These are phyloP conservation scores for Hypericum perforatum DNA, from an alignment of 345 rosid genomes.

Conservation along the genomic window DNA sequence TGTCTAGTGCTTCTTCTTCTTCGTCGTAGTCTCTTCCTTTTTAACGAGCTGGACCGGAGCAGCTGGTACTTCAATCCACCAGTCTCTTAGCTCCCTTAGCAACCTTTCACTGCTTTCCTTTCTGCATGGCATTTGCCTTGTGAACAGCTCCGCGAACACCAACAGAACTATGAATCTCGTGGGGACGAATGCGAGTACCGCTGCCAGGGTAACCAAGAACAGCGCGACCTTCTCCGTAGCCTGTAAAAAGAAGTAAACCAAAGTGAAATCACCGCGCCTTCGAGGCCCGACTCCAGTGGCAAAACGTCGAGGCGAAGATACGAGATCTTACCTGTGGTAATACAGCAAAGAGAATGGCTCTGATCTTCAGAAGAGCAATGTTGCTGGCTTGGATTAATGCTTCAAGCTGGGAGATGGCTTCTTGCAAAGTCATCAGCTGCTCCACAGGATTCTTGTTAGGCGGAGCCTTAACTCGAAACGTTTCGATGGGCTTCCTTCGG, in stretches of 20 bases:
- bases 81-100: conserved; percentile 68
- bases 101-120: conserved; percentile 60
- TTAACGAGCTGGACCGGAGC: conserved; percentile 69
- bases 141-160: conserved; percentile 59
- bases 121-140: conserved; percentile 63
- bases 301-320: background rate
- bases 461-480: conserved; percentile 54
- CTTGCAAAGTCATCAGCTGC: conserved; percentile 76
- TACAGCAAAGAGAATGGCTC: conserved; percentile 74
- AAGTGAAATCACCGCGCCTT: background rate
- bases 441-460: conserved; percentile 79
- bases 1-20: conserved; percentile 19
- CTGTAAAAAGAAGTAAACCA: conserved; percentile 25
- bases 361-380: conserved; percentile 67
- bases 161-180: conserved; percentile 37
- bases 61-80: conserved; percentile 92
- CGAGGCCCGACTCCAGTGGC: background rate
- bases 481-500: conserved; percentile 44
- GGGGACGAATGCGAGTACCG: conserved; percentile 47
- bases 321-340: conserved; percentile 57
- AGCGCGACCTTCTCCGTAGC: conserved; percentile 67
- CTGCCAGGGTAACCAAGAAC: conserved; percentile 42
- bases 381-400: conserved; percentile 67
- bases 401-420: conserved; percentile 57
- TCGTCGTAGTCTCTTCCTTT: conserved; percentile 53